Base-by-base conservation (phyloP, 202 grass and related monocot genomes). In the Elaeis oleifera region DNA sequence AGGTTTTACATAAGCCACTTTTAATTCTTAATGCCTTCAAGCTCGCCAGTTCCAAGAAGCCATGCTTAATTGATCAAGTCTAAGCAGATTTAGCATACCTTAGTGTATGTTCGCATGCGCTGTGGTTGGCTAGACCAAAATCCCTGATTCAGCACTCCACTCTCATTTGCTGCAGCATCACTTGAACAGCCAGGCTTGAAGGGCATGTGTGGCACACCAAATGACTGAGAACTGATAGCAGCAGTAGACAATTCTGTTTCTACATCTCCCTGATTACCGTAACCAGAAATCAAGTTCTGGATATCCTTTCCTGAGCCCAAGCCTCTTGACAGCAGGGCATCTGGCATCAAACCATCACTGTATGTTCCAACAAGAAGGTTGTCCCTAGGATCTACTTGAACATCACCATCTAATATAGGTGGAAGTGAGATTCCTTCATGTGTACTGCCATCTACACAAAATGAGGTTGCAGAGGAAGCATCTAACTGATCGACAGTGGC, bases 221-320 rank as follows among this genome's bases (percentile, higher is more conserved):
- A 99, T 11, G 88, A 89, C 65, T 99, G 94, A 31, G 94, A 89
- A 58, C 88, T 99, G 32, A 99, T 92, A 64, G 86, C 94, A 28
- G 94, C 94, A 76, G 94, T 86, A 48, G 94, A 99, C 70, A 99
- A 61, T 69, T 89, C 94, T 14, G 87, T 94, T 31, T 94, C 94
- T 1, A 86, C 78, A 62, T 89, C 94, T 74, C 78, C 92, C 70
- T 76, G 89, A 79, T 79, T 53, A 57, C 81, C 82, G 71, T 86
- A 81, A 52, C 78, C 75, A 77, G 85, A 76, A 78, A 83, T 71
- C 55, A 92, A 74, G 71, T 70, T 84, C 71, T 86, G 87, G 52
- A 89, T 79, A 48, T 64, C 94, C 70, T 86, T 99, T 58, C 85
- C 88, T 50, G 84, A 82, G 63, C 60, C 80, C 64, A 92, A 73